Base-by-base conservation (phyloP, 345 rosid species). In the Bretschneidera sinensis region DNA sequence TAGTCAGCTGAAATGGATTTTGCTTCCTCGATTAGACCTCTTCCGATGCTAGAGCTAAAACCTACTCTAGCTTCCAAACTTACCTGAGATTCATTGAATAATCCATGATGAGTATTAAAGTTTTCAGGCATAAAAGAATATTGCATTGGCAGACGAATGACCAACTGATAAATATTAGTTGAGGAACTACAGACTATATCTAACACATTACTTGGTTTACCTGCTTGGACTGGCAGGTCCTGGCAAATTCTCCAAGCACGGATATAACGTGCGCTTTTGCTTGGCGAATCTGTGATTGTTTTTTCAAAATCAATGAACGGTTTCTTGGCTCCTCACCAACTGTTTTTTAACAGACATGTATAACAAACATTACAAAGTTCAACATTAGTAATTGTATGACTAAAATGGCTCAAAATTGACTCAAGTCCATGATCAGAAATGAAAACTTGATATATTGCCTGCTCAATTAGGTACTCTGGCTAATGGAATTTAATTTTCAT, bases 61-160 rank as follows among this genome's bases (percentile, higher is more conserved):
- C 89, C 85, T 17, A 92, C 85, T 74, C 74, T 85, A 52, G 98
- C 98, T 74, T 89, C 98, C 82, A 92, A 79, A 67, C 84, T 76
- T 61, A 92, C 81, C 95, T 91, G 73, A 50, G 28, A n/a, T 48
- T 51, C 25, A n/a, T 17, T 6, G 19, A 54, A n/a, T n/a, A n/a
- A n/a, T n/a, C n/a, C n/a, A n/a, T n/a, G n/a, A n/a, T n/a, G n/a
- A n/a, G n/a, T 13, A n/a, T n/a, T n/a, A n/a, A n/a, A n/a, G n/a
- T n/a, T n/a, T n/a, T n/a, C n/a, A n/a, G n/a, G n/a, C n/a, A n/a
- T n/a, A n/a, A n/a, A n/a, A n/a, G n/a, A 59, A 16, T 19, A 9
- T 19, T 3, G 17, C 9, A 9, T 49, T 50, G 2, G 28, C 5
- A 51, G 43, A n/a, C n/a, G n/a, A n/a, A n/a, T n/a, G n/a, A n/a